Evolutionary conservation across 495 filamentous ascomycete genomes (phyloP).

Genomic region (Pseudotulostoma volvatum): DNA sequence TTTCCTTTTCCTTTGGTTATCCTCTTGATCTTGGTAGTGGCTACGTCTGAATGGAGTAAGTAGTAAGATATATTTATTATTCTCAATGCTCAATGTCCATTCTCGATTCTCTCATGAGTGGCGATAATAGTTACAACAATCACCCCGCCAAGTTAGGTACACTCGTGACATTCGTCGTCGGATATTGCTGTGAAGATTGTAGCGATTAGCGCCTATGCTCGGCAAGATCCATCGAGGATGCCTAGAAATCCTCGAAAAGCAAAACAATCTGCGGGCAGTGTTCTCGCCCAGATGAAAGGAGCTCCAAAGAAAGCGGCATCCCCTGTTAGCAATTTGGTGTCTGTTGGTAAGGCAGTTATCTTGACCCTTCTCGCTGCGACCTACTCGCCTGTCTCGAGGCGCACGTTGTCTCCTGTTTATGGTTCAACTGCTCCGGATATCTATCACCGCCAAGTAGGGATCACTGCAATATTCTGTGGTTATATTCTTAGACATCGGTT

Average conservation of each 20-base stretch:
- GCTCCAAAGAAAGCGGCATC: neutral
- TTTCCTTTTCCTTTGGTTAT: too few relatives aligned
- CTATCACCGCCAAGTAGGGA: conserved; percentile 52
- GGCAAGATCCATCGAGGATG: too few relatives aligned
- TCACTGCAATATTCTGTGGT: conserved; percentile 42
- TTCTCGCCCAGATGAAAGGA: neutral
- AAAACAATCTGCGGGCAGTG: neutral
- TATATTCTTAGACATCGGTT: conserved; percentile 40
- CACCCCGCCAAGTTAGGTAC: too few relatives aligned
- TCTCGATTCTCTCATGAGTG: too few relatives aligned
- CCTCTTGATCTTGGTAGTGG: too few relatives aligned
- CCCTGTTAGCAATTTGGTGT: neutral
- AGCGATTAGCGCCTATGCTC: too few relatives aligned
- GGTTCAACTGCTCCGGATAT: conserved; percentile 58
- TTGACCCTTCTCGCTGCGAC: conserved; percentile 55
- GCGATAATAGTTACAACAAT: too few relatives aligned
- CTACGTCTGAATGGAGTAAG: too few relatives aligned
- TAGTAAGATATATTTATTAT: too few relatives aligned
- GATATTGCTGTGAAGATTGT: neutral
- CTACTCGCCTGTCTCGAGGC: conserved; percentile 56
- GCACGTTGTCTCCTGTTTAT: conserved; percentile 70
- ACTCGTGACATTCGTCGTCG: too few relatives aligned
- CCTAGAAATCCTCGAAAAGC: neutral
- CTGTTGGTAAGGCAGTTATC: conserved; percentile 12
- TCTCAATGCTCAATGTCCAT: too few relatives aligned